Conservation (phyloP, 371 early-diverging fungal genomes). For the Saksenaea oblongispora region DNA sequence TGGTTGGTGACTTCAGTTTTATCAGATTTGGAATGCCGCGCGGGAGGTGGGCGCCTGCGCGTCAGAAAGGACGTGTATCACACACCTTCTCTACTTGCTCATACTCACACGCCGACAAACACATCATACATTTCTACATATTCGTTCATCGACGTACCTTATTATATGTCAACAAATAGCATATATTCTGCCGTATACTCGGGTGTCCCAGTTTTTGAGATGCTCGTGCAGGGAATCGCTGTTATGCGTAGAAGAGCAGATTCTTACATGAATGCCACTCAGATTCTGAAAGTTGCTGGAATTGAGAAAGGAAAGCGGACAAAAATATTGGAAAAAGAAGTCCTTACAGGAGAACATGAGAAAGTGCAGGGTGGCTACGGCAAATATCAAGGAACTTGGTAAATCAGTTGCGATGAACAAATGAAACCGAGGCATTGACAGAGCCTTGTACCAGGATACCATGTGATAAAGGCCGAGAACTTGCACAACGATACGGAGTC, state of each 20-base stretch:
- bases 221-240: constrained; percentile 78
- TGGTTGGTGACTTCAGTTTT: background rate
- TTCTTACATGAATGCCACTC: constrained; percentile 94
- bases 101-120: too few relatives aligned
- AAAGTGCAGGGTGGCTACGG: constrained; percentile 98
- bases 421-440: background rate
- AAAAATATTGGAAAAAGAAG: constrained; percentile 90
- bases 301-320: constrained; percentile 92
- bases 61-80: background rate
- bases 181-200: constrained; percentile 81
- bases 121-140: too few relatives aligned
- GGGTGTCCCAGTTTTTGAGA: constrained; percentile 84
- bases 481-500: constrained; percentile 76
- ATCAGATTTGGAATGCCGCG: background rate
- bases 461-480: constrained; percentile 67
- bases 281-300: constrained; percentile 95
- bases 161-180: constrained; percentile 22
- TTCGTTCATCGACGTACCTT: background rate
- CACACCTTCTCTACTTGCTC: background rate
- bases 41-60: background rate
- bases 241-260: constrained; percentile 91
- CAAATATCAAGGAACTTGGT: constrained; percentile 95
- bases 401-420: constrained; percentile 10
- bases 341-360: constrained; percentile 83
- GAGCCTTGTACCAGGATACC: constrained; percentile 68